These are phyloP conservation scores for Chlamydomonas schloesseri DNA, from an alignment of 139 green algal species.

Conservation along the genomic window DNA sequence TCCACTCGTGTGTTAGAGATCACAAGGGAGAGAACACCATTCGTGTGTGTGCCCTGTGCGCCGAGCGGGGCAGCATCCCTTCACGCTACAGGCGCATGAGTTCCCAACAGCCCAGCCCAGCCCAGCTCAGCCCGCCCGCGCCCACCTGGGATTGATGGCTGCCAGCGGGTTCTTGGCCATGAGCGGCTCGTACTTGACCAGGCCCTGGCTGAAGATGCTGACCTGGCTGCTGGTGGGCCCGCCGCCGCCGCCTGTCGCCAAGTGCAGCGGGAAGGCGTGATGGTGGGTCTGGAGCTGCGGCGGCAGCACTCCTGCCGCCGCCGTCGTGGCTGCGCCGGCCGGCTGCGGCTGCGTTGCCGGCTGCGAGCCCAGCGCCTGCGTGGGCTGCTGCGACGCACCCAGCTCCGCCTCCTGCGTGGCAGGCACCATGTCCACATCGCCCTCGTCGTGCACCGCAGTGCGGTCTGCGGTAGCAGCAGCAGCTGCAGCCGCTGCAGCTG, in stretches of 20 bases:
- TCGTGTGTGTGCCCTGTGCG: no score
- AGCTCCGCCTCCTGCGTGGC: slow-evolving; percentile 1
- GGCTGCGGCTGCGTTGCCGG: slow-evolving; percentile 14
- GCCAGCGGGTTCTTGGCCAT: slow-evolving; percentile 23
- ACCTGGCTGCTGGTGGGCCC: slow-evolving; percentile 13
- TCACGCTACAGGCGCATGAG: no score
- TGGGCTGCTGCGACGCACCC: background rate
- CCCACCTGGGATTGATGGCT: slow-evolving; percentile 23
- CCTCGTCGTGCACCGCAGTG: background rate
- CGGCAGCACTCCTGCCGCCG: no score
- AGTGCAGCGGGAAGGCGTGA: no score
- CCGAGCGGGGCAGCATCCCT: no score
- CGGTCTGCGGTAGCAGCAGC: background rate
- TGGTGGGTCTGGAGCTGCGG: no score
- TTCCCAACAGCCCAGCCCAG: no score
- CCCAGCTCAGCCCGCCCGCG: no score
- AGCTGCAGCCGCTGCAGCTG: background rate
- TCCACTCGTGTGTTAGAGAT: no score
- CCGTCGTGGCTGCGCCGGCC: no score
- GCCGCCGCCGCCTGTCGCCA: no score
- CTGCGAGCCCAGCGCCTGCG: background rate
- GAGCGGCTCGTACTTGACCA: background rate
- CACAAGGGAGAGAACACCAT: no score
- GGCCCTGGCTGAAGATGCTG: slow-evolving; percentile 27
- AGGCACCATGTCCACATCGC: background rate